Base-by-base conservation (phyloP, 371 early-diverging fungal genomes). In the Mucor lusitanicus region DNA sequence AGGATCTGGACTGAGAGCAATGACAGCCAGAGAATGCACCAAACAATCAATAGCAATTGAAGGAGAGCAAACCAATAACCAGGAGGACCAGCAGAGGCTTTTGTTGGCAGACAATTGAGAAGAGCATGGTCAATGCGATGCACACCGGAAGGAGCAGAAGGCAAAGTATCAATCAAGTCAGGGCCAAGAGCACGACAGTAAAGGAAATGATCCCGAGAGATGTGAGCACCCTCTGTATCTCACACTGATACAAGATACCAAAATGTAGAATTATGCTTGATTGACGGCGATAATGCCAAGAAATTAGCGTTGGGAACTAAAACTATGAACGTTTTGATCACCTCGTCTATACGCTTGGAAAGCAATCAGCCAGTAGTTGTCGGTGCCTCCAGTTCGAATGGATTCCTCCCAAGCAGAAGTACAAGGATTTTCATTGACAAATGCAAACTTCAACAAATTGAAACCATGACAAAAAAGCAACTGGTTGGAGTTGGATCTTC, bases 291-390 rank as follows among this genome's bases (percentile, higher is more conserved):
- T 30, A 69, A 59, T 42, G 37, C 21, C 32, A 37, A 61, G n/a
- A 74, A 70, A 65, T 62, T 74, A 39, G 70, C 54, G 42, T 57
- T 74, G 44, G 70, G 63, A 58, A 68, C 70, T 23, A 68, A 70
- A 65, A 59, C 70, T 27, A 65, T 67, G 63, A 74, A 74, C 46
- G 67, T 59, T 61, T 64, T 70, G 54, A 32, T 70, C 32, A 72
- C 61, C 44, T 67, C 57, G 44, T 61, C 61, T 56, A 61, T 35
- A 61, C 62, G 67, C 59, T 40, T 61, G 40, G 57, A 61, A n/a
- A 55, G 48, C 35, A 67, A 46, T 55, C 21, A 67, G 56, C 60
- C 50, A 40, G 50, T 62, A 64, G 62, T 58, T 61, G 40, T 69
- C 44, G 70, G 68, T 62, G 63, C 65, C 44, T 72, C 66, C 30